phyloP scores from a whole-genome alignment of 176 grass and related monocot species.

The Triticum monococcum region DNA sequence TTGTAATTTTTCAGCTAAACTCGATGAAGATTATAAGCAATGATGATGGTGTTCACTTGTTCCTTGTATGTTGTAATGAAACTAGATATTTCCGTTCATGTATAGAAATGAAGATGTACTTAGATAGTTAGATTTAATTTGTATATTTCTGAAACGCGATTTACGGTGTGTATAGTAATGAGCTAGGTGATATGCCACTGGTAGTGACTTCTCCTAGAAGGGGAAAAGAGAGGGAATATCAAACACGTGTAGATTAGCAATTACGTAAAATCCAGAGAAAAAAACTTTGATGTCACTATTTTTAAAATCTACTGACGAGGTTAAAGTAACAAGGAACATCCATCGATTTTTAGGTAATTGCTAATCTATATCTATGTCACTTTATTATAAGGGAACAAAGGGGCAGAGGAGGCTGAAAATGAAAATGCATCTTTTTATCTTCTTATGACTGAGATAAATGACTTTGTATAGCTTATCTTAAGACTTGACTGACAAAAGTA shows the following conservation, averaged over 20 bases:
- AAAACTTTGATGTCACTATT: neutral
- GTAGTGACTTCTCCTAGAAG: neutral
- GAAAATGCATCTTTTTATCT: neutral
- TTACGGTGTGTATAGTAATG: neutral
- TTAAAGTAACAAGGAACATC: neutral
- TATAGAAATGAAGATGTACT: neutral
- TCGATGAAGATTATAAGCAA: neutral
- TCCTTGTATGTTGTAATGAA: neutral
- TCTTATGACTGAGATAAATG: neutral
- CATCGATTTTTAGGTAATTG: no score
- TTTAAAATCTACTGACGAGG: neutral
- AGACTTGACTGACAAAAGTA: neutral
- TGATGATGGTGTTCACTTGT: neutral
- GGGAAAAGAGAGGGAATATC: neutral
- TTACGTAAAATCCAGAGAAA: slow-evolving; percentile 11
- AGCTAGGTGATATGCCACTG: neutral
- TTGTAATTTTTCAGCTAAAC: slow-evolving; percentile 9
- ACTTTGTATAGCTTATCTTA: neutral
- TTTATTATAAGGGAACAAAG: neutral
- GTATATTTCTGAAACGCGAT: neutral
- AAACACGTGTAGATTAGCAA: neutral
- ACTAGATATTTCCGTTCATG: neutral
- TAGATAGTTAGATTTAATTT: neutral
- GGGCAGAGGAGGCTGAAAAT: neutral
- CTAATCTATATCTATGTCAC: no score